Evolutionary conservation across 2,329 filamentous ascomycete species (phyloP).

Genomic region (Chaetomiaceae sp.): DNA sequence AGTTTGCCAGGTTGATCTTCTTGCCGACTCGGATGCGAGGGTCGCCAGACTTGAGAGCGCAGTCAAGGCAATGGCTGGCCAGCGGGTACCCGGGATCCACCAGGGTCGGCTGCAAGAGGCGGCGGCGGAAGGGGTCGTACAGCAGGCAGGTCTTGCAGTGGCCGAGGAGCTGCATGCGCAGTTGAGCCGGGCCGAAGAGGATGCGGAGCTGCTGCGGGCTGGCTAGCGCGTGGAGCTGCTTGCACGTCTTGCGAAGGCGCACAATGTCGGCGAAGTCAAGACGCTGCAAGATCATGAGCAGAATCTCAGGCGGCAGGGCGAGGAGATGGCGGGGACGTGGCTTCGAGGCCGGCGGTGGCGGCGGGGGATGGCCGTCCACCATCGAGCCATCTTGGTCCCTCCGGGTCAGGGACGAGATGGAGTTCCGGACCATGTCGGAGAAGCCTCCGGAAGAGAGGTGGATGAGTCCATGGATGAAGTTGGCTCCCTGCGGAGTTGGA

Average conservation of each 20-base stretch:
- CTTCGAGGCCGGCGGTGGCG: slow-evolving; percentile 1
- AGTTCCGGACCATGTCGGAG: slow-evolving; percentile 14
- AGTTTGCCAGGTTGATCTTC: slow-evolving; percentile 36
- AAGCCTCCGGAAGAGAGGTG: slow-evolving; percentile 10
- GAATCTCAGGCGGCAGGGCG: slow-evolving; percentile 39
- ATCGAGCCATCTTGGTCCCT: background rate
- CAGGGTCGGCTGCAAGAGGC: slow-evolving; percentile 32
- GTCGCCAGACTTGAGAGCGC: slow-evolving; percentile 33
- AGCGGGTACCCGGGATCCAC: slow-evolving; percentile 34
- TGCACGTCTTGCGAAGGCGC: slow-evolving; percentile 39
- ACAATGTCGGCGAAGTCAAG: slow-evolving; percentile 42
- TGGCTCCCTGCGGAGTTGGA: background rate
- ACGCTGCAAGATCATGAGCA: slow-evolving; percentile 37
- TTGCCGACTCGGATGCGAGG: slow-evolving; percentile 35
- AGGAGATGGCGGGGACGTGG: slow-evolving; percentile 26
- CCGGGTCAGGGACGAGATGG: slow-evolving; percentile 8
- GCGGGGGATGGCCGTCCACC: background rate
- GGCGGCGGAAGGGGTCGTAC: slow-evolving; percentile 30
- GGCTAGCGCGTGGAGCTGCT: slow-evolving; percentile 33
- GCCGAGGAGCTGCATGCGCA: slow-evolving; percentile 31
- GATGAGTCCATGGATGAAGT: slow-evolving; percentile 18
- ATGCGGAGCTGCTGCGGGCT: slow-evolving; percentile 33
- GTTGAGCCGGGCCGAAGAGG: slow-evolving; percentile 33
- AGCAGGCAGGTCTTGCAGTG: slow-evolving; percentile 39
- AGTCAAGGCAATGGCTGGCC: slow-evolving; percentile 37